phyloP scores from a whole-genome alignment of 495 filamentous ascomycete species.

The Neurospora sp. region DNA sequence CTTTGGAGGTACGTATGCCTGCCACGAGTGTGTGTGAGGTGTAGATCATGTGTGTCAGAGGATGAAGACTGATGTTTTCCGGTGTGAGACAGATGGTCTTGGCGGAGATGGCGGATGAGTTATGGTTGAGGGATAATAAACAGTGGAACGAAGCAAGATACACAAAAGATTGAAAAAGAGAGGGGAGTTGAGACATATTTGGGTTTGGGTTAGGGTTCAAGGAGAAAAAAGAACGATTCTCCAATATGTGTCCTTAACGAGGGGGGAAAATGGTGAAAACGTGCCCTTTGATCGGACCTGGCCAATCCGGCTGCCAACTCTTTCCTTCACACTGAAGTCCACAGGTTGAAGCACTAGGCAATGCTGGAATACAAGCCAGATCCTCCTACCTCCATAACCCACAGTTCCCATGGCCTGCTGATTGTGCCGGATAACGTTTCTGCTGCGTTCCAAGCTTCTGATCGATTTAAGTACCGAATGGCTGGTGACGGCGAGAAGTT shows the following conservation, averaged over 20 bases:
- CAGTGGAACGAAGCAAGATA: neutral
- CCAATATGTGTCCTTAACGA: neutral
- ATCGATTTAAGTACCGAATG: constrained; percentile 17
- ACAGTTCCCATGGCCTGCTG: constrained; percentile 31
- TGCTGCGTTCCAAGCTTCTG: constrained; percentile 14
- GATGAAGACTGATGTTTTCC: neutral
- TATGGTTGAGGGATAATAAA: neutral
- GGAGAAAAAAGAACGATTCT: neutral
- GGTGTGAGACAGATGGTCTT: neutral
- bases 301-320: neutral
- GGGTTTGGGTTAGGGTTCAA: neutral
- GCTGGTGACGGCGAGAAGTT: neutral
- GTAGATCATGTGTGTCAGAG: neutral
- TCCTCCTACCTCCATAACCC: constrained; percentile 31
- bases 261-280: neutral
- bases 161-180: neutral
- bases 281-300: neutral
- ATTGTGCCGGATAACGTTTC: constrained; percentile 16
- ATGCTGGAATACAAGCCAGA: constrained; percentile 22
- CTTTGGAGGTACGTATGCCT: neutral
- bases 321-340: neutral
- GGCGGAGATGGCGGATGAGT: neutral
- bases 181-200: neutral
- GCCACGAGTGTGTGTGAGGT: neutral
- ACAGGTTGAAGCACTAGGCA: neutral